Percentiles rank a stretch among this genome's conserved stretches.
Conservation (phyloP, 169 alveolate species). For the Cryptosporidium parvum region DNA sequence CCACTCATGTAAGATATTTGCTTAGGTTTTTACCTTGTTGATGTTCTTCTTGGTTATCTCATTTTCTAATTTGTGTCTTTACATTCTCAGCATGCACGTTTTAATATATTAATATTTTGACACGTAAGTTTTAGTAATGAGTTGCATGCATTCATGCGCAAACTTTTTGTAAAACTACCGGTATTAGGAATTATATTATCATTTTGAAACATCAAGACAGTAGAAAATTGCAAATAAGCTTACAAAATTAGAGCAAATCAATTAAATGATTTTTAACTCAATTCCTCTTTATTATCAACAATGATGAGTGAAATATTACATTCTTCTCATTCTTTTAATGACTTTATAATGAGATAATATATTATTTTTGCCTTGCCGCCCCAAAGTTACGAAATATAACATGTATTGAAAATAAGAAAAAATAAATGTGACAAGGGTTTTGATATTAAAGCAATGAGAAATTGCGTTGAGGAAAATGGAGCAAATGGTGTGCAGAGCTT, state of each 20-base stretch:
- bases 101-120: not conserved
- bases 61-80: too few species aligned
- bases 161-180: not conserved
- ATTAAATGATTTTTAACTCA: too few species aligned
- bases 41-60: too few species aligned
- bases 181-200: not conserved
- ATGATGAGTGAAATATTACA: not conserved
- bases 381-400: not conserved
- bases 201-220: not conserved
- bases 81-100: not conserved
- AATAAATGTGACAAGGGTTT: constrained; percentile 17
- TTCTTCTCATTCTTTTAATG: not conserved
- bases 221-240: not conserved
- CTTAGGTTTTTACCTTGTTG: not conserved
- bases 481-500: not conserved
- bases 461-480: constrained; percentile 1
- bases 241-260: not conserved
- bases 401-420: constrained; percentile 14
- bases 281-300: not conserved
- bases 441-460: constrained; percentile 6
- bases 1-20: too few species aligned
- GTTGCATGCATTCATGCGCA: not conserved
- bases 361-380: not conserved
- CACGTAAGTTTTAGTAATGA: not conserved
- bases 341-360: not conserved